phyloP scores from a whole-genome alignment of 2,329 filamentous ascomycete species.

The Scedosporium minutisporum region DNA sequence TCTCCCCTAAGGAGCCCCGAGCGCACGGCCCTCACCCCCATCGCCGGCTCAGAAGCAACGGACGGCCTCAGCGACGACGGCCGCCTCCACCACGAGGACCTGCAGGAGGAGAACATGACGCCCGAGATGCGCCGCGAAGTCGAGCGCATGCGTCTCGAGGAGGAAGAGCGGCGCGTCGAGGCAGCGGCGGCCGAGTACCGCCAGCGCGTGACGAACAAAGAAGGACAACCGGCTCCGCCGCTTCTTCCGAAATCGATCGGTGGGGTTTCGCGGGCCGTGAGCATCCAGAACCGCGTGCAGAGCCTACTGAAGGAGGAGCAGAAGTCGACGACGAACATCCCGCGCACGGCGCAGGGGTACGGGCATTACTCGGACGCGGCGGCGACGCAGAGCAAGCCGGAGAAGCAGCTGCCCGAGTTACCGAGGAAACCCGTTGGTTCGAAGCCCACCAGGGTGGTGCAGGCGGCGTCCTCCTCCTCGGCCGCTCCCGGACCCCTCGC shows the following conservation, averaged over 20 bases:
- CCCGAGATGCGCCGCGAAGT: conserved; percentile 86
- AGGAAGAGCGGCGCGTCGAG: conserved; percentile 85
- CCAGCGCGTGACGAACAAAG: conserved; percentile 55
- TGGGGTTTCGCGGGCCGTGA: conserved; percentile 58
- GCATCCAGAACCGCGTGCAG: conserved; percentile 87
- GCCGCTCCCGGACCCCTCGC: not conserved
- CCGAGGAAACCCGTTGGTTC: conserved; percentile 39
- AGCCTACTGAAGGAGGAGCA: conserved; percentile 72
- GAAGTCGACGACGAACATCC: conserved; percentile 44
- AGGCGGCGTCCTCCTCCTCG: no score
- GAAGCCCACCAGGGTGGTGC: conserved; percentile 14
- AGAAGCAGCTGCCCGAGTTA: conserved; percentile 32
- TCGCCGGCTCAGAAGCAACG: conserved; percentile 66
- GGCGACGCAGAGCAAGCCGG: conserved; percentile 23
- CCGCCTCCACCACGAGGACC: conserved; percentile 39
- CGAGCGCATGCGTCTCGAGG: conserved; percentile 68
- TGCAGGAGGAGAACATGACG: conserved; percentile 61
- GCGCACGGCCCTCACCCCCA: conserved; percentile 53
- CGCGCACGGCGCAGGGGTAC: conserved; percentile 76
- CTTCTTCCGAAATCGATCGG: conserved; percentile 45
- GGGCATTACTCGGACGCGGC: conserved; percentile 66
- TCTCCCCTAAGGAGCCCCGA: conserved; percentile 40
- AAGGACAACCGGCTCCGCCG: conserved; percentile 20
- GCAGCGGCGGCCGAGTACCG: conserved; percentile 84
- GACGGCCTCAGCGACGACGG: conserved; percentile 51